Percentiles rank a stretch among this genome's conserved stretches.
These are phyloP conservation scores for Suillus tomentosus DNA, from an alignment of 768 basidiomycete genomes.

Conservation along the genomic window DNA sequence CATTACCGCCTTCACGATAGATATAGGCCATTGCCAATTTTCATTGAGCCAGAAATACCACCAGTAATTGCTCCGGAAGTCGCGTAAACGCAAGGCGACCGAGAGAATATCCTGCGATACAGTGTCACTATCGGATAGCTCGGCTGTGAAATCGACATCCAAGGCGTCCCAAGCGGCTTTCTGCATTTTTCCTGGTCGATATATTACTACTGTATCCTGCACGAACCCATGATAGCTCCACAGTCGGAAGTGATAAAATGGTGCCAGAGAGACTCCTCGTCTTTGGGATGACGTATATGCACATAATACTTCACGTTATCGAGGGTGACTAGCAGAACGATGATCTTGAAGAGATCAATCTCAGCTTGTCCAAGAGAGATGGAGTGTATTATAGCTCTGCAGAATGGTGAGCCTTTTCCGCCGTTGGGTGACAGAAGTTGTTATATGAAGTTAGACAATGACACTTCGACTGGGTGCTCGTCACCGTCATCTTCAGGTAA, in stretches of 20 bases:
- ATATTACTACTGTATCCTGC: not conserved
- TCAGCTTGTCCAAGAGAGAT: slow-evolving; percentile 6
- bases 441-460: not conserved
- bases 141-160: not conserved
- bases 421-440: slow-evolving; percentile 7
- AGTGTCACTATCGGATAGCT: not conserved
- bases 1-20: slow-evolving; percentile 1
- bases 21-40: slow-evolving; percentile 4
- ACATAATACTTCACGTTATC: slow-evolving; percentile 1
- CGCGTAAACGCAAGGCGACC: not conserved
- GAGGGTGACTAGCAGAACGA: not conserved
- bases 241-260: not conserved
- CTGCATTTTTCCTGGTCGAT: not conserved
- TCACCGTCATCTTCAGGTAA: not conserved
- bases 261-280: not conserved
- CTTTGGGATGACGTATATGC: not conserved
- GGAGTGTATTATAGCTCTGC: not conserved
- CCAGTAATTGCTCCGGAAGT: not conserved
- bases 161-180: not conserved
- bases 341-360: not conserved
- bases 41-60: slow-evolving; percentile 4
- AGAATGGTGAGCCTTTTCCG: not conserved
- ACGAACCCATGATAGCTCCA: not conserved
- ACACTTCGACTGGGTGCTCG: not conserved
- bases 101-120: not conserved